Conservation (phyloP, 208 protist species). For the Leishmania guyanensis region DNA sequence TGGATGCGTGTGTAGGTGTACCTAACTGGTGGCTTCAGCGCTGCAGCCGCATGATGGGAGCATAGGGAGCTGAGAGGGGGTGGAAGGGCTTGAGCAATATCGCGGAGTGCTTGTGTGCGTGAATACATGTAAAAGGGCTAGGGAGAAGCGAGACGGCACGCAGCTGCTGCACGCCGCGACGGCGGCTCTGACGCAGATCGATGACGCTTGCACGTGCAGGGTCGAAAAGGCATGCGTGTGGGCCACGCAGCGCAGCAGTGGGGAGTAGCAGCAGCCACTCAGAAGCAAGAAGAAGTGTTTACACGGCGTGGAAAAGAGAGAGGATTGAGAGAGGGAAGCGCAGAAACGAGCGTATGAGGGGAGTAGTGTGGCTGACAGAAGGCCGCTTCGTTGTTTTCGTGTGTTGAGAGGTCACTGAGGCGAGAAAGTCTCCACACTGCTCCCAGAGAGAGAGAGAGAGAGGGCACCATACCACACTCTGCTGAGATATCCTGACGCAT, state of each 20-base stretch:
- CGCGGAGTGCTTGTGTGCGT: not conserved
- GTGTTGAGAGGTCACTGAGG: not conserved
- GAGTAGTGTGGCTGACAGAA: not conserved
- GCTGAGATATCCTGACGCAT: not conserved
- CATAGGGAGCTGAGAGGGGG: not conserved
- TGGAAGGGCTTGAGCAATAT: not conserved
- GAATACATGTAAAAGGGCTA: not conserved
- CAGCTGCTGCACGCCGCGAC: not conserved
- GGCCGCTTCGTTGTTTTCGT: not conserved
- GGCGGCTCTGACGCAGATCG: not conserved
- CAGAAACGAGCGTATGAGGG: not conserved
- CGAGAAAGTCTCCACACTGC: not conserved
- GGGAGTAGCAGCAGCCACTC: not conserved
- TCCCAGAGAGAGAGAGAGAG: not conserved
- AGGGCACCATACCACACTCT: not conserved
- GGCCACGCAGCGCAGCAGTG: not conserved
- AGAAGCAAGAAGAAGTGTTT: not conserved
- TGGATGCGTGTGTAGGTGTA: not conserved
- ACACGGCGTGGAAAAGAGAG: not conserved
- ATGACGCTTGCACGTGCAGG: not conserved
- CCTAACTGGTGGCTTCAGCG: not conserved
- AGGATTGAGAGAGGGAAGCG: not conserved
- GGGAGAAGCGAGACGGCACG: not conserved
- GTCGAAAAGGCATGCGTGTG: not conserved
- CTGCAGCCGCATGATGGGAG: not conserved